Base-by-base conservation (phyloP, 1,284 basidiomycete species). In the Cryptococcus sp. region DNA sequence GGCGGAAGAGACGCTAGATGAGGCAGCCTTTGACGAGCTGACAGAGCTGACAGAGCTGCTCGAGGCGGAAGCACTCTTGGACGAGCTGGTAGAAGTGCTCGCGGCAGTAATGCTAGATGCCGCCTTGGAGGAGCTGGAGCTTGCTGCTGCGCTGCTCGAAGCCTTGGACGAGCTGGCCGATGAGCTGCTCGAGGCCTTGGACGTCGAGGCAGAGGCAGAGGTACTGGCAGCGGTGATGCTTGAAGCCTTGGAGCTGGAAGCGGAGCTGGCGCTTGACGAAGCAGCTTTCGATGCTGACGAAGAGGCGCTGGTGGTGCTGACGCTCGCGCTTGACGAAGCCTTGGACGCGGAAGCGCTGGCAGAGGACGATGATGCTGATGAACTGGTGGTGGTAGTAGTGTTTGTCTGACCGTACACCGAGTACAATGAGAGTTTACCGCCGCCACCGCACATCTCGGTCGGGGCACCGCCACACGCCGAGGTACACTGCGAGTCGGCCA, bases 401-500 rank as follows among this genome's bases (percentile, higher is more conserved):
- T 44, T 56, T 27, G 45, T 44, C 19, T 54, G 41, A 23, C 25
- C 17, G 54, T 59, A 57, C 35, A 57, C 56, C 11, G 38, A 27
- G 31, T 35, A 57, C 8, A 52, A 8, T 3, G 59, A 62, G 27
- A 62, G 27, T 23, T 57, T 56, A 42, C 57, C 62, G 45, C 53
- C 52, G 20, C 39, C 56, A 51, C 62, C 62, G 49, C 62, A 62
- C 20, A 38, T 44, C 51, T 62, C 56, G 19, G 54, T 53, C 10
- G 59, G 44, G 22, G 49, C 46, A 47, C 60, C 59, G 23, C 54
- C 39, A 65, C 70, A 72, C 17, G 39, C 57, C 19, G 50, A 27
- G 27, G 39, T 57, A 57, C 70, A 72, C n/a, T 61, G 51, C 6
- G 56, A 45, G 52, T 70, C 68, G 27, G 60, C 52, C 23, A 62